Evolutionary conservation across 2,329 filamentous ascomycete species (phyloP), one percentile per base, ranked within the genome.

Genomic region (Davidsoniella virescens): DNA sequence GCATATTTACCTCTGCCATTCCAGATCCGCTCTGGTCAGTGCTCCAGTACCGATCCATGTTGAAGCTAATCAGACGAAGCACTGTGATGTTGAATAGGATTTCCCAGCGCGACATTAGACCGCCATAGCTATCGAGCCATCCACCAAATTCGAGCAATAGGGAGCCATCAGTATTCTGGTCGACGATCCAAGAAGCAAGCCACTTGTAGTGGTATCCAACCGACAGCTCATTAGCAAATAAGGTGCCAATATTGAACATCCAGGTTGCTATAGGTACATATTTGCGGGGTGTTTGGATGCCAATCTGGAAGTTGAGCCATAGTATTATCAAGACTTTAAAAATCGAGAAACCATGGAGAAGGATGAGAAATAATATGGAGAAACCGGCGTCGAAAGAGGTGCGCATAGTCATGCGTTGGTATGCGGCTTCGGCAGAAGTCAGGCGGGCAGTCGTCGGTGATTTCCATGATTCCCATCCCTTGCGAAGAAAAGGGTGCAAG

Each of bases 1-100:
- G 4, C 23, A 9, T 10, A 36, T 14, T 62, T 76, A 96, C 92
- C 81, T 96, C 90, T 40, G 94, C 64, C 7, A 82, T 73, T 4
- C 25, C 44, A 10, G 43, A 20, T 59, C 78, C 88, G 25, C 74
- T 69, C 52, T 76, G 72, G 55, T 84, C 78, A 2, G 84, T 64
- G 58, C 85, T 92, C 90, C 92, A 98, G 63, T 94, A 90, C 63
- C 94, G 88, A 65, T 98, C 92, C 61, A 98, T 65, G 63, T 96
- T 96, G 73, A 94, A 98, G 63, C 90, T 95, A 59, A 98, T 87
- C 44, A 96, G 71, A 4, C 92, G 81, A 51, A 98, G 69, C 23
- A 96, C 82, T 2, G 90, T 95, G 54, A 98, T 78, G 60, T 98
- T 98, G 72, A 98, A 98, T 4, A 95, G 73, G n/a, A 98, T 80